These are phyloP conservation scores for Juncus effusus DNA, from an alignment of 176 grass and related monocot genomes.

Conservation along the genomic window DNA sequence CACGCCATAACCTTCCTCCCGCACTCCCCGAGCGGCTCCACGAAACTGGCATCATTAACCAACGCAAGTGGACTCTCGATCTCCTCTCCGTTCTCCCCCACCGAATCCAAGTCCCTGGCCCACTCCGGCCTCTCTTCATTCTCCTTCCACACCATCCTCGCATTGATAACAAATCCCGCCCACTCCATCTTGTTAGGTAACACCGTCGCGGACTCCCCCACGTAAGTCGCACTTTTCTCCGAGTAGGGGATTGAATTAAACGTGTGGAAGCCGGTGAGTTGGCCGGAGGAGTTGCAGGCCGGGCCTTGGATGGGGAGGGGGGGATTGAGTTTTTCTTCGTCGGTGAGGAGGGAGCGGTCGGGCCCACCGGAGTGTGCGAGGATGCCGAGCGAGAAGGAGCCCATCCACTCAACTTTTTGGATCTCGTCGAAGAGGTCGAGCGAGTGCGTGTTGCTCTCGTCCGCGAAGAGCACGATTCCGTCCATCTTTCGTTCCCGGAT, in stretches of 20 bases:
- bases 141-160: conserved; percentile 92
- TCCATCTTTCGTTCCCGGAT: conserved; percentile 86
- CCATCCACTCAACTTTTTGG: conserved; percentile 98
- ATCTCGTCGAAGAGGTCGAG: conserved; percentile 98
- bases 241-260: conserved; percentile 57
- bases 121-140: conserved; percentile 79
- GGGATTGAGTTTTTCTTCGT: conserved; percentile 70
- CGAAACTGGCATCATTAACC: conserved; percentile 72
- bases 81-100: conserved; percentile 75
- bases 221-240: conserved; percentile 49
- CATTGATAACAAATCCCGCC: conserved; percentile 88
- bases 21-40: conserved; percentile 83
- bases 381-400: conserved; percentile 68
- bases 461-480: conserved; percentile 76
- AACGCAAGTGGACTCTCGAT: conserved; percentile 67
- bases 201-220: conserved; percentile 56
- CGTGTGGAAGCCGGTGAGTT: conserved; percentile 78
- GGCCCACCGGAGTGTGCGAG: conserved; percentile 54
- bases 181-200: conserved; percentile 77
- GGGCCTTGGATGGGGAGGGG: conserved; percentile 83
- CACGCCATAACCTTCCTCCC: conserved; percentile 90
- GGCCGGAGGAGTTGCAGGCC: conserved; percentile 75
- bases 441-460: conserved; percentile 95
- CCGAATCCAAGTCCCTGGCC: conserved; percentile 87
- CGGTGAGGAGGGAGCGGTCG: conserved; percentile 35